Base-by-base conservation (phyloP, 2,329 filamentous ascomycete species). In the Dothiorella sarmentorum region DNA sequence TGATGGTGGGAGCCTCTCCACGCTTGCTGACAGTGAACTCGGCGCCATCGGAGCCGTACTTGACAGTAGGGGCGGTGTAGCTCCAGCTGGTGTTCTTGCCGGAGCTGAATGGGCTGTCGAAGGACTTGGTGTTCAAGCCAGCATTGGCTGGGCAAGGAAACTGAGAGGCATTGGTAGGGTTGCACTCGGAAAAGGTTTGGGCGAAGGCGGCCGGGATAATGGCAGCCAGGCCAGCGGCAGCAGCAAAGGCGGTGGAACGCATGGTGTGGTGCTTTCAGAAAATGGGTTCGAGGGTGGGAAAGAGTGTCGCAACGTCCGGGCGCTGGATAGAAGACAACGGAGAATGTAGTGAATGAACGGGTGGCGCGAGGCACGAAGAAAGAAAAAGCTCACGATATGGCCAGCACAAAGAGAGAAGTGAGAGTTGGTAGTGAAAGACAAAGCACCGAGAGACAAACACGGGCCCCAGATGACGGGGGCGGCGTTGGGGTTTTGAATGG, bases 1-100 rank as follows among this genome's bases (percentile, higher is more conserved):
- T 82, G 62, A 96, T 82, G 1, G 90, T 95, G 1, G 81, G 81
- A 2, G 80, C 78, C 61, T 82, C 74, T 13, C 73, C 75, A 29
- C 73, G 72, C 62, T 76, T 77, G 44, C 67, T 69, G 63, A 83
- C 78, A 37, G 69, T 75, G 68, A 83, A 82, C n/a, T 76, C 71
- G 43, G 77, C 79, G 22, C 80, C 81, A 18, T 75, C 70, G 7
- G 69, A 49, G 29, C 61, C 67, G 60, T 76, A 76, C 52, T 74
- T 78, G 52, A 81, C 76, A 60, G 71, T 71, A n/a, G 70, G 71
- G 24, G 70, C 68, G 11, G 70, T 73, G 52, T 70, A 69, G 57
- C 69, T 73, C 72, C 66, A 71, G 61, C 69, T 73, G 63, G 69
- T 69, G 62, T 74, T 69, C 56, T 68, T 66, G 40, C 74, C 76